A percentile compares a stretch with the other conserved stretches of the same genome.
Conservation (phyloP, 108 stramenopile species). For the Cyclostephanos tholiformis region DNA sequence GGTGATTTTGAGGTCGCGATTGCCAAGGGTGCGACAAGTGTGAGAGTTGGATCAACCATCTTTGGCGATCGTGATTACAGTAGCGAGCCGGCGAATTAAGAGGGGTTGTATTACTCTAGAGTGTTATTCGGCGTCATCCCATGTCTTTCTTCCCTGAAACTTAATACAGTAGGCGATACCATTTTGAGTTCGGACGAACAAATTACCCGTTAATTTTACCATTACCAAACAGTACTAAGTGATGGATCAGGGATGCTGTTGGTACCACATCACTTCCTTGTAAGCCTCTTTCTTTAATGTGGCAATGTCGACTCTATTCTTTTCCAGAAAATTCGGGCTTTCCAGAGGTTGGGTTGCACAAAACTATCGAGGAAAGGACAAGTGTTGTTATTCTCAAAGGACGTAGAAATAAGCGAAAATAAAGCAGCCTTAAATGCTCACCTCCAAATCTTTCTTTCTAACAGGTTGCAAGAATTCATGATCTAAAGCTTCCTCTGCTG, state of each 20-base stretch:
- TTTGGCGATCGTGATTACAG: slow-evolving; percentile 95
- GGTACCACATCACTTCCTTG: slow-evolving; percentile 83
- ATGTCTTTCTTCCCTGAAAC: too few relatives aligned
- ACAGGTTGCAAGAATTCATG: slow-evolving; percentile 87
- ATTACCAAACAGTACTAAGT: not conserved
- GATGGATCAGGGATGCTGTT: slow-evolving; percentile 19
- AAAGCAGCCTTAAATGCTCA: slow-evolving; percentile 50
- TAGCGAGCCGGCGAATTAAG: slow-evolving; percentile 22
- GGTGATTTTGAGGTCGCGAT: slow-evolving; percentile 97
- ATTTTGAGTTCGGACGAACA: too few relatives aligned
- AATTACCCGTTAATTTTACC: too few relatives aligned
- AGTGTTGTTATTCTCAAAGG: not conserved
- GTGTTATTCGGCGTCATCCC: too few relatives aligned
- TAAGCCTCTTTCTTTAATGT: slow-evolving; percentile 71
- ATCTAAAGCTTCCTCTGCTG: slow-evolving; percentile 91
- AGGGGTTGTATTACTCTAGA: too few relatives aligned
- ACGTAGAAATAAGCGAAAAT: not conserved
- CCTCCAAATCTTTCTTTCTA: slow-evolving; percentile 65
- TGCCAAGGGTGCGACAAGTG: slow-evolving; percentile 87
- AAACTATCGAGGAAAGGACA: slow-evolving; percentile 14
- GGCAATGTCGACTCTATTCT: slow-evolving; percentile 62
- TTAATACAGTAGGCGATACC: too few relatives aligned
- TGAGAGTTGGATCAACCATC: slow-evolving; percentile 96
- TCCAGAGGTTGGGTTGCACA: slow-evolving; percentile 52
- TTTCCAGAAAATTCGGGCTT: slow-evolving; percentile 76